A percentile compares a stretch with the other conserved stretches of the same genome.
These are phyloP conservation scores for Scleromitrula shiraiana DNA, from an alignment of 2,329 filamentous ascomycete species.

Conservation along the genomic window DNA sequence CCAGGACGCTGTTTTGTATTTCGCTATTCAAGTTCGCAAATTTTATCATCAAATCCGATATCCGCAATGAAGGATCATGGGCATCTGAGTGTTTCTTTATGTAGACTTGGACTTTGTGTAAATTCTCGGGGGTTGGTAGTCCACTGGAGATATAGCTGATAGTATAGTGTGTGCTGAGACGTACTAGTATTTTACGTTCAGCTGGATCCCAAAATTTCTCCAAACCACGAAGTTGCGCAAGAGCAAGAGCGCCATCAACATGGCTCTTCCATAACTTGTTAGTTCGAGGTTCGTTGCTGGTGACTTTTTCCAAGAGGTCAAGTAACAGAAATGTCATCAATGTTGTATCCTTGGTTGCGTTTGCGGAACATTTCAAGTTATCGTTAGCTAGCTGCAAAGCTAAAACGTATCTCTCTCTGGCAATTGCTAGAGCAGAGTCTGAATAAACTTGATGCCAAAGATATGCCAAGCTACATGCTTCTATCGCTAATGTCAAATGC, in stretches of 20 bases:
- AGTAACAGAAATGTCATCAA: conserved; percentile 9
- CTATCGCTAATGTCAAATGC: conserved; percentile 1
- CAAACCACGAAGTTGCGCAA: conserved; percentile 16
- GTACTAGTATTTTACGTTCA: background rate
- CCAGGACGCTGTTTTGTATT: background rate
- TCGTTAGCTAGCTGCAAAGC: conserved; percentile 3
- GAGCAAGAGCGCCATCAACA: conserved; percentile 34
- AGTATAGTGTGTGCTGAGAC: conserved; percentile 5
- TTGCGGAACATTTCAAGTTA: background rate
- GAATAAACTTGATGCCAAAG: conserved; percentile 5
- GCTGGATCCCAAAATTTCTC: background rate
- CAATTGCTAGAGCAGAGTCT: background rate
- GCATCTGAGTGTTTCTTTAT: background rate
- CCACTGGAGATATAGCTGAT: conserved; percentile 6
- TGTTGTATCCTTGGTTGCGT: background rate
- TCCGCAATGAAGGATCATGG: background rate
- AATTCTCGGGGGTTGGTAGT: background rate
- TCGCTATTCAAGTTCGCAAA: conserved; percentile 7
- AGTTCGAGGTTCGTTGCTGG: background rate
- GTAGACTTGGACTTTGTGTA: conserved; percentile 3
- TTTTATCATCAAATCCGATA: conserved; percentile 7
- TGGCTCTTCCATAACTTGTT: conserved; percentile 21
- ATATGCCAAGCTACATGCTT: conserved; percentile 11
- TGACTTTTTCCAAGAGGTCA: conserved; percentile 7
- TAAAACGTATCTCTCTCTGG: conserved; percentile 3